phyloP scores from a whole-genome alignment of 352 stramenopile genomes.

The Phytophthora kernoviae region DNA sequence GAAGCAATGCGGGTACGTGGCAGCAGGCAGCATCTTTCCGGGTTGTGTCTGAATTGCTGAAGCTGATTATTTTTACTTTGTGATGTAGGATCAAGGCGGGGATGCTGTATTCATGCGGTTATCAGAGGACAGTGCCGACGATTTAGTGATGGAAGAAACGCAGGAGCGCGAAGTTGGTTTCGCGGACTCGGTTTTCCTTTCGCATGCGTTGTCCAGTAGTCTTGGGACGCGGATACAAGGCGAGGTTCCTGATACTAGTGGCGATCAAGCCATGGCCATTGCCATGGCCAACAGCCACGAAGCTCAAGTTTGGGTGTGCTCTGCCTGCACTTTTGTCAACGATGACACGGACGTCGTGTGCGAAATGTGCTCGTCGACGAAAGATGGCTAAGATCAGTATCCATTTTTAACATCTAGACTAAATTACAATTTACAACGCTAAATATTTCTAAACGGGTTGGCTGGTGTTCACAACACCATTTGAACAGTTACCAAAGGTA shows the following conservation, averaged over 20 bases:
- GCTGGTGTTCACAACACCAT: not conserved
- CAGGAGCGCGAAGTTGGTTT: constrained; percentile 77
- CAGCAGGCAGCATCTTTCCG: not conserved
- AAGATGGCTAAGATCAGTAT: constrained; percentile 20
- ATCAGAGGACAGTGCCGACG: constrained; percentile 61
- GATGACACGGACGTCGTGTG: constrained; percentile 56
- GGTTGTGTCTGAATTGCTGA: not conserved
- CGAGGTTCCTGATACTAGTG: constrained; percentile 17
- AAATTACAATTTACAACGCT: constrained; percentile 1
- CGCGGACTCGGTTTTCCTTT: constrained; percentile 72
- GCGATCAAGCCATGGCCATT: constrained; percentile 19
- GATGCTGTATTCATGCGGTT: constrained; percentile 79
- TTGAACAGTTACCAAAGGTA: not conserved
- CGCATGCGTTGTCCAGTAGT: constrained; percentile 12
- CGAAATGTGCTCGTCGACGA: constrained; percentile 71
- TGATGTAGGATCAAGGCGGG: constrained; percentile 68
- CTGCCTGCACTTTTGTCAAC: constrained; percentile 79
- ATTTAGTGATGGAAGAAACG: constrained; percentile 57
- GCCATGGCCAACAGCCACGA: constrained; percentile 21
- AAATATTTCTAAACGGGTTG: not conserved
- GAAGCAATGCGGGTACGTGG: constrained; percentile 66
- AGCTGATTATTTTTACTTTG: constrained; percentile 8
- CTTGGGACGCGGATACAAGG: not conserved
- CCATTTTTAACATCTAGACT: too few species aligned
- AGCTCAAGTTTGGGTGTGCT: constrained; percentile 70